Evolutionary conservation across 495 filamentous ascomycete species (phyloP), one percentile per base, ranked within the genome.

Genomic region (Aspergillus indologenus): DNA sequence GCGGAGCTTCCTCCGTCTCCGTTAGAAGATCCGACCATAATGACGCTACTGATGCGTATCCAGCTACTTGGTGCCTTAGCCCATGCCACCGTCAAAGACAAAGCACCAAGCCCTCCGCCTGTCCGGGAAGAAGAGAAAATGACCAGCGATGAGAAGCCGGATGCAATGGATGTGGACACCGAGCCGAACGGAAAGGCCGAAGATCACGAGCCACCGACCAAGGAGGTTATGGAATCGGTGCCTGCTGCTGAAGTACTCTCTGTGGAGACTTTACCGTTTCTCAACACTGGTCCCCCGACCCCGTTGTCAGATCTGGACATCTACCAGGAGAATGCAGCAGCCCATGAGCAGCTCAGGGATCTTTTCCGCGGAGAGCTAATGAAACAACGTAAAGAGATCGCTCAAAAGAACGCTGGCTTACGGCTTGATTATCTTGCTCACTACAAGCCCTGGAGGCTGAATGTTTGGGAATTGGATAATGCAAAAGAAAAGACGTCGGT

Each of bases 401-500:
- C 76, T 9, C 63, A 65, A 42, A 79, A 78, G 43, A 74, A 79
- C 43, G 72, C 79, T 21, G 45, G 63, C 6, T 72, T 75, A 0
- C 67, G 78, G 24, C 69, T 79, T 43, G 67, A 75, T 51, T 82
- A 78, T 64, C 59, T 74, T 43, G 56, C 59, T 19, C 63, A 68
- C 24, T 86, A 78, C 73, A 81, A 72, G 63, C 65, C 64, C 31
- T 87, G 75, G 82, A 71, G 77, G 49, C 46, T 78, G 7, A 60
- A 65, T 31, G 70, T 84, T 6, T 73, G 78, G 66, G 82, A 84
- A 52, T 79, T 87, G 21, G 87, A 91, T 68, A 83, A 83, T 53
- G 75, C 81, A 45, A 87, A 81, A 56, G 81, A 83, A 59, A 80
- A 84, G 50, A 70, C 53, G 72, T 73, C 56, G 71, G 81, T 69